Evolutionary conservation across 2,329 filamentous ascomycete genomes (phyloP).

Genomic region (Parastagonospora avenae): DNA sequence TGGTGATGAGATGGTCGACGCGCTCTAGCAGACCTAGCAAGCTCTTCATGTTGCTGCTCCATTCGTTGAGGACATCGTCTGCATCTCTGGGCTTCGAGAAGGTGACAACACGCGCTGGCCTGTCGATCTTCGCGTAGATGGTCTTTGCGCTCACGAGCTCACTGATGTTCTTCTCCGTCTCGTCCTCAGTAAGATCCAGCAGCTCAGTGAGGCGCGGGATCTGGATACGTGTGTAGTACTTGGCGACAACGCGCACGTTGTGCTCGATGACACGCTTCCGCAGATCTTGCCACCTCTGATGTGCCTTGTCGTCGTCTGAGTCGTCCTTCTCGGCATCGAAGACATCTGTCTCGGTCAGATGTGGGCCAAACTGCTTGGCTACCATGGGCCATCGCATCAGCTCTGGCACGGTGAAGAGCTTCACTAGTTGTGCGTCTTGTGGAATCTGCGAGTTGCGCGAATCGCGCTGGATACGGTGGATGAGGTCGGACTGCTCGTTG

Average conservation of each 20-base stretch:
- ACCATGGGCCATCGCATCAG: conserved; percentile 99
- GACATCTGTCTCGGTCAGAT: conserved; percentile 87
- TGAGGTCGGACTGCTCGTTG: conserved; percentile 96
- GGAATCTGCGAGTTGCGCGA: conserved; percentile 77
- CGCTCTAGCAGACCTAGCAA: conserved; percentile 82
- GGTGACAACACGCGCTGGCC: conserved; percentile 87
- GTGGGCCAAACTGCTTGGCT: conserved; percentile 82
- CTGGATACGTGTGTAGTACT: conserved; percentile 98
- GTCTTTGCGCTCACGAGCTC: conserved; percentile 97
- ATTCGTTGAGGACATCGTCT: conserved; percentile 96
- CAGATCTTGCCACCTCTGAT: conserved; percentile 89
- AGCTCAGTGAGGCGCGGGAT: conserved; percentile 89
- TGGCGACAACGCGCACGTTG: conserved; percentile 95
- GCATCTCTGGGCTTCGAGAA: conserved; percentile 95
- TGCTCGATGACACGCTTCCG: conserved; percentile 99
- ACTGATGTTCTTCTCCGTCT: conserved; percentile 99
- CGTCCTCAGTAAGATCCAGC: conserved; percentile 88
- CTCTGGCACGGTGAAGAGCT: conserved; percentile 93
- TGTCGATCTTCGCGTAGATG: conserved; percentile 95
- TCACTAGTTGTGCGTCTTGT: conserved; percentile 82
- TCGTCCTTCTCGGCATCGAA: conserved; percentile 72
- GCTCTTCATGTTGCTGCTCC: conserved; percentile 98
- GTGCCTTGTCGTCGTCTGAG: conserved; percentile 76
- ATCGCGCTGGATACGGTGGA: conserved; percentile 90
- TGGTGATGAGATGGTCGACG: conserved; percentile 97